Evolutionary conservation across 805 yeast species (phyloP).

Genomic region (Hyphopichia homilentoma): DNA sequence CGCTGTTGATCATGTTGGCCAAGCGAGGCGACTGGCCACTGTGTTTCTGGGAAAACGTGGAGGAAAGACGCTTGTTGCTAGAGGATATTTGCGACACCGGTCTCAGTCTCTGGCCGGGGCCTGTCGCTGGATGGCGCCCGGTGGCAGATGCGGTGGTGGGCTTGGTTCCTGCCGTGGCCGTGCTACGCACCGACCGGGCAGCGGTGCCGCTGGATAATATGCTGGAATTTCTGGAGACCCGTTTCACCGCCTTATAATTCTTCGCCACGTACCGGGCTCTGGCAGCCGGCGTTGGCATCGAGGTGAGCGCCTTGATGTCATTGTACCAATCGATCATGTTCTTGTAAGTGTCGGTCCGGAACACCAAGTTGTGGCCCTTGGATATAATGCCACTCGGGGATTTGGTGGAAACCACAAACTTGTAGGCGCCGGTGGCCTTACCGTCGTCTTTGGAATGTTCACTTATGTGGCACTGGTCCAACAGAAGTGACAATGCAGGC

Average conservation of each 20-base stretch:
- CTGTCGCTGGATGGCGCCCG: not conserved
- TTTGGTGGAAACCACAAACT: conserved; percentile 77
- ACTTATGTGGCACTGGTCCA: conserved; percentile 75
- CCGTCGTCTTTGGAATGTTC: conserved; percentile 79
- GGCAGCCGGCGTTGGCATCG: conserved; percentile 56
- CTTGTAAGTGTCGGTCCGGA: conserved; percentile 80
- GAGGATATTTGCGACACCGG: conserved; percentile 1
- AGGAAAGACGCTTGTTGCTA: conserved; percentile 25
- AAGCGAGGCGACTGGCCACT: conserved; percentile 32
- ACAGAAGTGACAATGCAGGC: conserved; percentile 79
- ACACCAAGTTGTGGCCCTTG: conserved; percentile 91
- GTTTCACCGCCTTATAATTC: conserved; percentile 6
- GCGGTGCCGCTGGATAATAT: conserved; percentile 8
- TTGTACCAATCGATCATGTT: conserved; percentile 82
- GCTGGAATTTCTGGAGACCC: conserved; percentile 16
- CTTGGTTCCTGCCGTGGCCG: conserved; percentile 8
- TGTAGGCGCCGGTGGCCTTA: conserved; percentile 51
- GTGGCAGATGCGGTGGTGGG: not conserved
- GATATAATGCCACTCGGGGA: conserved; percentile 67
- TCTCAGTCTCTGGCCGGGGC: conserved; percentile 1
- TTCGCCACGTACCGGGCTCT: conserved; percentile 43
- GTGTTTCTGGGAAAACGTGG: conserved; percentile 34
- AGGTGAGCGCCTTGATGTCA: conserved; percentile 67
- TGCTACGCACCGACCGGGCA: conserved; percentile 12
- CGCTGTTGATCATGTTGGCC: conserved; percentile 41